Percentiles rank a stretch among this genome's conserved stretches.
Conservation (phyloP, 495 filamentous ascomycete species). For the Emericellopsis terricola region DNA sequence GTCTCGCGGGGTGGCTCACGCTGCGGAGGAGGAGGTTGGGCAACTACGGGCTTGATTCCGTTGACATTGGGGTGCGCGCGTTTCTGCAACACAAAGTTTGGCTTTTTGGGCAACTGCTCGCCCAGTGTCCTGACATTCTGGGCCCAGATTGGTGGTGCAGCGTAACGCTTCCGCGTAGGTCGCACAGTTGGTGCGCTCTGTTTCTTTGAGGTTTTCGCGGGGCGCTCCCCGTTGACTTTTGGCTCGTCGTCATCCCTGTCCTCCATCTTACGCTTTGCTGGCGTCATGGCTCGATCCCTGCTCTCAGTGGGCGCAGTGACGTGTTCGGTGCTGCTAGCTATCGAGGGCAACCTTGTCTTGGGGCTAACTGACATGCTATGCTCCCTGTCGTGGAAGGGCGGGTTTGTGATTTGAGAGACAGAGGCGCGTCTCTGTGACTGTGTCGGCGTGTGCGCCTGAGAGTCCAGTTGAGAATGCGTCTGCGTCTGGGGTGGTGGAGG, state of each 20-base stretch:
- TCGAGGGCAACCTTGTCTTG: constrained; percentile 38
- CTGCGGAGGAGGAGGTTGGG: constrained; percentile 27
- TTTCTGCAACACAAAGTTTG: constrained; percentile 20
- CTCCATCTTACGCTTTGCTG: constrained; percentile 35
- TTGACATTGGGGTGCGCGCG: constrained; percentile 14
- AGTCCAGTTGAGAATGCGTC: constrained; percentile 1
- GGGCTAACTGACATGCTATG: constrained; percentile 45
- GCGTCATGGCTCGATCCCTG: constrained; percentile 15
- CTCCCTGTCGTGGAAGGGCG: constrained; percentile 39
- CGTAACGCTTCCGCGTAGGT: constrained; percentile 19
- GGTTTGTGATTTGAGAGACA: constrained; percentile 20
- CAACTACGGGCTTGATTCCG: constrained; percentile 11
- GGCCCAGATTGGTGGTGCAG: constrained; percentile 27
- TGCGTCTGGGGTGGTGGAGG: no score
- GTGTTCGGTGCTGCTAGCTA: constrained; percentile 4
- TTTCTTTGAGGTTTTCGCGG: no score
- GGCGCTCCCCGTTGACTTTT: constrained; percentile 23
- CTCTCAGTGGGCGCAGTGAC: constrained; percentile 15
- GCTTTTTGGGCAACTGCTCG: constrained; percentile 6
- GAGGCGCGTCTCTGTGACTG: constrained; percentile 8
- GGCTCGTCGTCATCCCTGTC: constrained; percentile 25
- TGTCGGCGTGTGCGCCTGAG: constrained; percentile 2
- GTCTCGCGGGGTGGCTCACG: background rate
- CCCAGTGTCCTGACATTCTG: constrained; percentile 9
- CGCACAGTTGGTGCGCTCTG: no score